Conservation (phyloP, 768 basidiomycete genomes). For the Dacryopinax spathularia region DNA sequence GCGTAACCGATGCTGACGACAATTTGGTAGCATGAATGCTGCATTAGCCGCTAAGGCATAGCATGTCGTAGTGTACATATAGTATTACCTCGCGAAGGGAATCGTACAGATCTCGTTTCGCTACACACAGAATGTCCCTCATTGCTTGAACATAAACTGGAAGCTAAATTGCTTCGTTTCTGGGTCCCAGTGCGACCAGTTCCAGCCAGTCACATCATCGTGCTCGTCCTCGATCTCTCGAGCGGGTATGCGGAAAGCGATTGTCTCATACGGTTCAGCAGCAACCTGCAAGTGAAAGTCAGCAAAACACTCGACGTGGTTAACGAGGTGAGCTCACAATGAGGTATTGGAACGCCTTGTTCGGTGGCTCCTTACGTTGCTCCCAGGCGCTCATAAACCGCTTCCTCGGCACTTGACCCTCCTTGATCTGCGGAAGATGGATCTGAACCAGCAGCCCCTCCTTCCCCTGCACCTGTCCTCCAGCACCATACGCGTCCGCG, state of each 20-base stretch:
- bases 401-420: constrained; percentile 65
- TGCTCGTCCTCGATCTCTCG: constrained; percentile 73
- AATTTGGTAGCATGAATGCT: neutral
- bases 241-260: constrained; percentile 96
- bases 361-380: constrained; percentile 86
- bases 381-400: constrained; percentile 98
- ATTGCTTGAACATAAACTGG: constrained; percentile 71
- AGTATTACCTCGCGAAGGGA: neutral
- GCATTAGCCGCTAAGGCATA: constrained; percentile 4
- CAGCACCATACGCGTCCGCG: constrained; percentile 26
- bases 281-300: constrained; percentile 50
- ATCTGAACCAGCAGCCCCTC: constrained; percentile 98
- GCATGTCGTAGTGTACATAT: constrained; percentile 2
- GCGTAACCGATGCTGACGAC: neutral
- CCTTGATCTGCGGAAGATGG: constrained; percentile 85
- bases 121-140: neutral
- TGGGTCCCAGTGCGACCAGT: constrained; percentile 99
- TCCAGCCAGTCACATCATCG: constrained; percentile 80
- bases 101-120: neutral
- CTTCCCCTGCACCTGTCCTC: constrained; percentile 42
- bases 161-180: constrained; percentile 97
- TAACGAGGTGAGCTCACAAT: constrained; percentile 46
- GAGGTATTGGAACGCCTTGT: constrained; percentile 93
- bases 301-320: too few relatives aligned
- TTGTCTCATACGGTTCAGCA: constrained; percentile 98